Evolutionary conservation across 2,329 filamentous ascomycete species (phyloP).

Genomic region (Fusarium sp.): DNA sequence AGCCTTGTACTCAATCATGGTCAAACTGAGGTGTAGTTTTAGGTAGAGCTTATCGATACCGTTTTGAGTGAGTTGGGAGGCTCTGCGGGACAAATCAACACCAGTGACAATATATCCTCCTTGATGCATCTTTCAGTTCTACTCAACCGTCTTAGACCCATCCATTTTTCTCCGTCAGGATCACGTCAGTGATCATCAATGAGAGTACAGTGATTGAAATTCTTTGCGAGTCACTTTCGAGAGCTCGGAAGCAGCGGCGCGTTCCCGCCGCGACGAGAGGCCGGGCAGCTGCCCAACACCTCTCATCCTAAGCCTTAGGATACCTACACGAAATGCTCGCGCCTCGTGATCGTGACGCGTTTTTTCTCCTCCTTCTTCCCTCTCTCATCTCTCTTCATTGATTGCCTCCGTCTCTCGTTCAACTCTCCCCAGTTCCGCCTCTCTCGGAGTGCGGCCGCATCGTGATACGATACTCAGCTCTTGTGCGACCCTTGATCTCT

Average conservation of each 20-base stretch:
- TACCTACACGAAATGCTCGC: background rate
- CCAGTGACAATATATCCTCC: background rate
- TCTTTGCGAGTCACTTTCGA: background rate
- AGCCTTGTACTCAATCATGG: background rate
- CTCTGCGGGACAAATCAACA: background rate
- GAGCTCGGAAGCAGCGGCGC: background rate
- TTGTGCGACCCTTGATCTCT: background rate
- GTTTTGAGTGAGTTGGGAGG: background rate
- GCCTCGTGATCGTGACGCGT: background rate
- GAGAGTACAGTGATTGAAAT: accelerated
- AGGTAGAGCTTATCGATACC: background rate
- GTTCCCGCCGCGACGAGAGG: background rate
- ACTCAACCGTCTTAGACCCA: background rate
- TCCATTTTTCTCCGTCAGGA: background rate
- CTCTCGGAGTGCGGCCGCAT: background rate
- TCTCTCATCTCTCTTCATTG: background rate
- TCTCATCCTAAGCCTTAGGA: background rate
- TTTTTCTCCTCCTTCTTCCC: background rate
- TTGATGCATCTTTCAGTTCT: background rate
- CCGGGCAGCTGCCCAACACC: background rate
- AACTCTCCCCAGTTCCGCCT: background rate
- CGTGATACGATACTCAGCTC: background rate
- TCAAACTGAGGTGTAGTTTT: accelerated
- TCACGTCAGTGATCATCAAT: background rate
- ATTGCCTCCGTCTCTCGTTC: background rate